Conservation (phyloP, 2,329 filamentous ascomycete genomes). For the Aspergillus amoenus region DNA sequence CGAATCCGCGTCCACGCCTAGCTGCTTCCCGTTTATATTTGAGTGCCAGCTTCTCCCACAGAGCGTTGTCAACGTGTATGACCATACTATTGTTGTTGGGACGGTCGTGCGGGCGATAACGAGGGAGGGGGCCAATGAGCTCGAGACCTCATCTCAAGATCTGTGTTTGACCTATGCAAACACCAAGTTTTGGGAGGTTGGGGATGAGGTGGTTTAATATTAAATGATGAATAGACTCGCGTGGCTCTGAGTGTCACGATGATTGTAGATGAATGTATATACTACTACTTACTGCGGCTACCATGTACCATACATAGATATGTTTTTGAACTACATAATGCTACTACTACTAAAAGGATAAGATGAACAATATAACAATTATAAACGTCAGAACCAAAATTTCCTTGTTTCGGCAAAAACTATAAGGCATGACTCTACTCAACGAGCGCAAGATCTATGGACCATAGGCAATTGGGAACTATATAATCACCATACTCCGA, state of each 20-base stretch:
- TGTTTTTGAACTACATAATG: background rate
- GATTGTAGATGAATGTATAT: background rate
- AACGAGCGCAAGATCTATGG: constrained; percentile 12
- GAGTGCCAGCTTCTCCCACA: constrained; percentile 40
- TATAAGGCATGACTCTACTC: constrained; percentile 10
- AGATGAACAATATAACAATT: background rate
- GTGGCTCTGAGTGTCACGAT: background rate
- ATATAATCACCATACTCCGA: constrained; percentile 4
- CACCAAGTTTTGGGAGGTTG: constrained; percentile 45
- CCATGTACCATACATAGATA: background rate
- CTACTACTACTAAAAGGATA: background rate
- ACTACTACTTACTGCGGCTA: background rate
- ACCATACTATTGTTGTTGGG: constrained; percentile 43
- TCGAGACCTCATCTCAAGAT: constrained; percentile 9
- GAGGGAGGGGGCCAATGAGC: background rate
- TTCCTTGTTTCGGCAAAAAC: constrained; percentile 10
- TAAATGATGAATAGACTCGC: background rate
- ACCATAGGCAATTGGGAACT: constrained; percentile 6
- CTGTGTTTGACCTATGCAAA: constrained; percentile 45
- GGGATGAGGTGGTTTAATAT: constrained; percentile 30
- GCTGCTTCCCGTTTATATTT: constrained; percentile 41
- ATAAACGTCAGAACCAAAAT: constrained; percentile 9
- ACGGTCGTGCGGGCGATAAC: constrained; percentile 33
- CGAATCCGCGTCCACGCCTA: background rate
- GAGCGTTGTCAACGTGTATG: constrained; percentile 34